Base-by-base conservation (phyloP, 768 basidiomycete genomes). In the Fomitopsis serialis region DNA sequence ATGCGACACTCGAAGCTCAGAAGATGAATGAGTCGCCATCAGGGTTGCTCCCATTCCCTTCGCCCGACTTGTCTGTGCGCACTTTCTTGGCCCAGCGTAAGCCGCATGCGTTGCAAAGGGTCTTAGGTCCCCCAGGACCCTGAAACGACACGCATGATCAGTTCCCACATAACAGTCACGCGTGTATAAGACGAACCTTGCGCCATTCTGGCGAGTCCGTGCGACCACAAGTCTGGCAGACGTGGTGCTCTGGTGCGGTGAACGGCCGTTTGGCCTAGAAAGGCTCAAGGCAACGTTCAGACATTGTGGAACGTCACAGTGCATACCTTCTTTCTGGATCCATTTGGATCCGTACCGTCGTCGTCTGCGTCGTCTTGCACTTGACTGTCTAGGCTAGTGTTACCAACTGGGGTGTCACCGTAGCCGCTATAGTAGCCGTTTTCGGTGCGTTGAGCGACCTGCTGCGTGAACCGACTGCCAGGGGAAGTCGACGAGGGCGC, bases 131-230 rank as follows among this genome's bases (percentile, higher is more conserved):
- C 51, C 82, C 77, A 1, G 96, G 96, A 11, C 96, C 96, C 90
- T 90, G 58, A 5, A 43, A 29, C 37, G 15, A 40, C 48, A 15
- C 15, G 27, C 42, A 32, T 51, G 35, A 15, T 55, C 42, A 55
- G 54, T 22, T 23, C 58, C 45, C 36, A 62, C 54, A 48, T 29
- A 43, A 27, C 57, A 74, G 21, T 24, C 50, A 21, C 40, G 37
- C 11, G 48, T 15, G 42, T 27, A 23, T 22, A 52, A 34, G 25
- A 42, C 43, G 27, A 3, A 2, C 65, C 79, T 93, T 95, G 61
- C 96, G 81, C 96, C 96, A 99, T 71, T 99, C 96, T 0, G 97
- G 95, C 40, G 92, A 95, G 69, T 94, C 92, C 1, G 95, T 98
- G 54, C 92, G 78, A 17, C 97, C 97, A 61, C 96, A 99, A 13